Base-by-base conservation (phyloP, 495 filamentous ascomycete genomes). In the Daldinia childiae region DNA sequence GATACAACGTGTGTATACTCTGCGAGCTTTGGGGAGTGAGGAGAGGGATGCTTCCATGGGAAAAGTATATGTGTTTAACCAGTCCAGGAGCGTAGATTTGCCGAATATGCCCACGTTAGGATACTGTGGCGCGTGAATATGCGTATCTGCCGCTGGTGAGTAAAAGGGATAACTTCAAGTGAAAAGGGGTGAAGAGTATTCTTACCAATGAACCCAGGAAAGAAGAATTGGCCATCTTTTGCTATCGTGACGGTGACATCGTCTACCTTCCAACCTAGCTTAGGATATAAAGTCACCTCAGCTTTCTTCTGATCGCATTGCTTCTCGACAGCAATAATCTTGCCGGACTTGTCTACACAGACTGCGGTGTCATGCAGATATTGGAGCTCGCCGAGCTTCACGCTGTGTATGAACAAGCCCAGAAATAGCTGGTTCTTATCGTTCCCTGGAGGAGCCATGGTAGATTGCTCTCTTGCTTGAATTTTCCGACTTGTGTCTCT, bases 51-150 rank as follows among this genome's bases (percentile, higher is more conserved):
- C 83, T 80, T 98, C 95, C 62, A 97, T 86, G 0, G 95, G 95
- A 80, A 97, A 99, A n/a, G 95, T 99, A 82, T 99, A 99, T 4
- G 84, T 92, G 68, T 93, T 83, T 5, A 99, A 87, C 95, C 95
- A 99, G 80, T 92, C 88, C 24, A 99, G 87, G 48, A 99, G 88
- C 17, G 93, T 97, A 3, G 90, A 89, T 55, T 90, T 91, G 77
- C 95, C 95, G 76, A 98, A 98, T 72, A 98, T 89, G 57, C 95
- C 95, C 6, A 87, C 84, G 73, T 98, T 98, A 62, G 95, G 94
- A 76, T 96, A 95, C 83, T 98, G 95, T 0, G 93, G 87, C 51
- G 95, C 95, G 79, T 98, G 95, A 69, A 97, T 91, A 79, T 98
- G 95, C 14, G 95, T 97, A 79, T 98, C 94, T 93, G 64, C 36